phyloP scores from a whole-genome alignment of 2,329 filamentous ascomycete genomes.

The Paracoccidioides lutzii region DNA sequence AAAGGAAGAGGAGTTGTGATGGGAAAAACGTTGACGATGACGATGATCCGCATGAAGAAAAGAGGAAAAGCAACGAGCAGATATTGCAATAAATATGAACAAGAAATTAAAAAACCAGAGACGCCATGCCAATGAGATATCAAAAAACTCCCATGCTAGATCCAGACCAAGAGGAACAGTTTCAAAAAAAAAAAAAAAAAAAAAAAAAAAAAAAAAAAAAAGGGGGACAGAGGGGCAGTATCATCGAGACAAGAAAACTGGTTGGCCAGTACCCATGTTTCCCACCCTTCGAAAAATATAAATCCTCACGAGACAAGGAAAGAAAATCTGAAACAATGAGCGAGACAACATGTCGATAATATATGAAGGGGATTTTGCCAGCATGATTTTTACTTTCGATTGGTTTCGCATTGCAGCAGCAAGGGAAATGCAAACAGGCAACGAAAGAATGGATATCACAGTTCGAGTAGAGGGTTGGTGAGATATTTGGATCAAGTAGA shows the following conservation, averaged over 20 bases:
- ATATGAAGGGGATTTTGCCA: background rate
- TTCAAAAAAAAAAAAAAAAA: too few species aligned
- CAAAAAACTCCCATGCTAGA: background rate
- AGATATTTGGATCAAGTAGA: background rate
- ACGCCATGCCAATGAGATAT: background rate
- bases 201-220: background rate
- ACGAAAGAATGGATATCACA: too few species aligned
- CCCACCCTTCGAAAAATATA: too few species aligned
- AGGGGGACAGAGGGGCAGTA: background rate
- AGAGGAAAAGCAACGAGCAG: background rate
- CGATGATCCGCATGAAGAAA: background rate
- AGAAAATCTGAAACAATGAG: background rate
- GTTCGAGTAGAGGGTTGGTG: too few species aligned
- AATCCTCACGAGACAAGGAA: too few species aligned
- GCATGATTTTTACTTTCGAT: too few species aligned
- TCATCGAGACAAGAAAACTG: background rate
- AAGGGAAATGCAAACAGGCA: too few species aligned
- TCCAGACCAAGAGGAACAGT: background rate
- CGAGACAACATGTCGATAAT: too few species aligned
- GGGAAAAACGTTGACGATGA: background rate
- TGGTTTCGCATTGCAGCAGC: too few species aligned
- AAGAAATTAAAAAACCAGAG: background rate
- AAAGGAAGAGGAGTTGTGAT: too few species aligned
- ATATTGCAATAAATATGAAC: background rate
- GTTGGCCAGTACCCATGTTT: background rate